Evolutionary conservation across 352 stramenopile species (phyloP).

Genomic region (Phytophthora citrophthora): DNA sequence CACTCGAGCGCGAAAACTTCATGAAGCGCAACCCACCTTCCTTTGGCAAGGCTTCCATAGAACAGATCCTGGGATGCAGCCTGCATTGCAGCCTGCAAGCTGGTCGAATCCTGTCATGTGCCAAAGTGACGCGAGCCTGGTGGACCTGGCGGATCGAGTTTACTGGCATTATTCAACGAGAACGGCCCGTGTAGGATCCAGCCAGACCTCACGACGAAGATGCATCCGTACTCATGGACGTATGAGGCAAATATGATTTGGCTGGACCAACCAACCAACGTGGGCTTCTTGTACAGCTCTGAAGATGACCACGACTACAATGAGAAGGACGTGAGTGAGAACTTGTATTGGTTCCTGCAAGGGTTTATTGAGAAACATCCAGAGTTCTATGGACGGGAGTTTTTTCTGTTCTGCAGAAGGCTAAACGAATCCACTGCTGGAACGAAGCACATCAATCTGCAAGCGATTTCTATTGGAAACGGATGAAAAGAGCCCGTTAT

Average conservation of each 20-base stretch:
- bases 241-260: constrained; percentile 59
- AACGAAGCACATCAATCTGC: constrained; percentile 41
- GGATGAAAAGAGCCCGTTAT: constrained; percentile 48
- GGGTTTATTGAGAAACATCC: constrained; percentile 48
- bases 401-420: constrained; percentile 50
- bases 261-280: constrained; percentile 54
- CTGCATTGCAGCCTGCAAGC: too few species aligned
- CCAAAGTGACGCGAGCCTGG: too few species aligned
- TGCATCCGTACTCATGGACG: constrained; percentile 62
- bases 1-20: too few species aligned
- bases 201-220: constrained; percentile 33
- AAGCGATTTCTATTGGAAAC: constrained; percentile 50
- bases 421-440: not conserved
- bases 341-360: constrained; percentile 55
- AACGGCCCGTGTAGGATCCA: constrained; percentile 37
- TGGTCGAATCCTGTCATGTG: too few species aligned
- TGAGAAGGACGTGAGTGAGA: constrained; percentile 44
- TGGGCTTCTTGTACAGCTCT: constrained; percentile 48
- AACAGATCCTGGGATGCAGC: too few species aligned
- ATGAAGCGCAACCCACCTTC: too few species aligned
- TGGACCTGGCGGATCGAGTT: constrained; percentile 48
- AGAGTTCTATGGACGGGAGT: constrained; percentile 44
- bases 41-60: too few species aligned
- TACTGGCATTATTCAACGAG: constrained; percentile 47
- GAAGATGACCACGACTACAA: constrained; percentile 38